phyloP scores from a whole-genome alignment of 805 yeast species.

The Kodamaea neixiangensis region DNA sequence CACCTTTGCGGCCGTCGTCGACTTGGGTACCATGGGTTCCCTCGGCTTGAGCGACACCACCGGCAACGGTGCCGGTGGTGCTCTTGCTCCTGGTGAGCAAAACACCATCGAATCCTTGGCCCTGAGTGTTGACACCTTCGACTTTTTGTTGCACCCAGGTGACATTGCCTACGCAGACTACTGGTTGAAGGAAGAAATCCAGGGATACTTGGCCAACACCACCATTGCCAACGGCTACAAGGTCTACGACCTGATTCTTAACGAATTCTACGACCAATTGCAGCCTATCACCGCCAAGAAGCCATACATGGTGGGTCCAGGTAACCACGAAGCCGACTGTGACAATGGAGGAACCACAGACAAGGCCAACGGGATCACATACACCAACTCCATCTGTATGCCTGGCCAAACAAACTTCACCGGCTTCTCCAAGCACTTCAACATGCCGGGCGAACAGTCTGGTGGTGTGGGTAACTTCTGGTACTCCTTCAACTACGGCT shows the following conservation, averaged over 20 bases:
- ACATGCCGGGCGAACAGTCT: slow-evolving; percentile 16
- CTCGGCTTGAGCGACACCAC: slow-evolving; percentile 15
- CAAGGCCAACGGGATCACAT: slow-evolving; percentile 6
- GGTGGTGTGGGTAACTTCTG: slow-evolving; percentile 16
- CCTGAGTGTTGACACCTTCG: slow-evolving; percentile 11
- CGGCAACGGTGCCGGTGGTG: slow-evolving; percentile 14
- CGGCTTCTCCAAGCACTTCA: slow-evolving; percentile 16
- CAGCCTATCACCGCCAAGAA: slow-evolving; percentile 14
- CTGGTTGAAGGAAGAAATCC: slow-evolving; percentile 17
- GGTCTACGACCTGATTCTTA: slow-evolving; percentile 17
- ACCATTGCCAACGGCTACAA: slow-evolving; percentile 13
- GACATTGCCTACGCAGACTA: slow-evolving; percentile 18
- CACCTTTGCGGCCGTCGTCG: slow-evolving; percentile 15
- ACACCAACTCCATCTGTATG: slow-evolving; percentile 16
- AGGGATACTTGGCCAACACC: slow-evolving; percentile 15
- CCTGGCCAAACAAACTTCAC: slow-evolving; percentile 19
- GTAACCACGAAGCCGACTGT: slow-evolving; percentile 20
- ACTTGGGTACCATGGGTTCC: slow-evolving; percentile 18
- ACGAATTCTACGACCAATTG: slow-evolving; percentile 15
- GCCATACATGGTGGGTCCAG: slow-evolving; percentile 18
- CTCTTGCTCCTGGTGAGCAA: slow-evolving; percentile 16
- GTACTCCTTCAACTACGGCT: slow-evolving; percentile 18
- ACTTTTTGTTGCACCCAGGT: slow-evolving; percentile 19
- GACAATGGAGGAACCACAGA: slow-evolving; percentile 13
- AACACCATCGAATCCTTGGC: slow-evolving; percentile 15